phyloP scores from a whole-genome alignment of 139 green algal species.

The Haematococcus lacustris region DNA sequence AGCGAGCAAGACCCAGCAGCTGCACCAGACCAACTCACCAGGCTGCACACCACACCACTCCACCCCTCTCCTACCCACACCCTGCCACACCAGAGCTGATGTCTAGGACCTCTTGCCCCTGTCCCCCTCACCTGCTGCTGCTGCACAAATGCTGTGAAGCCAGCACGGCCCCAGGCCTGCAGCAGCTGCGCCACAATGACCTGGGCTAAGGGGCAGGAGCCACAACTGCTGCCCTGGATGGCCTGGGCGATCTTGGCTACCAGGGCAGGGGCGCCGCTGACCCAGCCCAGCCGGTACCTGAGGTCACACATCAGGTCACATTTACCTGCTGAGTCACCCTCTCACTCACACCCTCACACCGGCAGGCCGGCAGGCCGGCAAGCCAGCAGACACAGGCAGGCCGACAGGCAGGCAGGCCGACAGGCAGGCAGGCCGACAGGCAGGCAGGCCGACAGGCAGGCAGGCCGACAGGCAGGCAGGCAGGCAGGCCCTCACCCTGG shows the following conservation, averaged over 20 bases:
- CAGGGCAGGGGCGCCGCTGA: constrained; percentile 37
- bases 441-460: constrained; percentile 12
- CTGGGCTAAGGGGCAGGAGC: constrained; percentile 14
- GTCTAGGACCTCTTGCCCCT: not conserved
- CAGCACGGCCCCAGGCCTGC: constrained; percentile 9
- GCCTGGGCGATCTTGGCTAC: constrained; percentile 35
- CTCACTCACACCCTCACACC: constrained; percentile 5
- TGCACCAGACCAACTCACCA: too few relatives aligned
- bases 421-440: not conserved
- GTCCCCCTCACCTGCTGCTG: constrained; percentile 10
- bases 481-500: constrained; percentile 19
- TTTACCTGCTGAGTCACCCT: not conserved
- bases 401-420: not conserved
- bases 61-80: not conserved
- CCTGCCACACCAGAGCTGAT: not conserved
- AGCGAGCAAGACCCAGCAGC: too few relatives aligned
- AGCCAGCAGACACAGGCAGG: not conserved
- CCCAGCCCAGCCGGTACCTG: constrained; percentile 63
- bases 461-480: not conserved
- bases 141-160: constrained; percentile 14
- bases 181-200: constrained; percentile 22
- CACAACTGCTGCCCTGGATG: constrained; percentile 15
- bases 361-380: constrained; percentile 8
- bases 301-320: too few relatives aligned
- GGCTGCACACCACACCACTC: not conserved